Base-by-base conservation (phyloP, 306 rosid genomes). In the Herpetospermum pedunculosum region DNA sequence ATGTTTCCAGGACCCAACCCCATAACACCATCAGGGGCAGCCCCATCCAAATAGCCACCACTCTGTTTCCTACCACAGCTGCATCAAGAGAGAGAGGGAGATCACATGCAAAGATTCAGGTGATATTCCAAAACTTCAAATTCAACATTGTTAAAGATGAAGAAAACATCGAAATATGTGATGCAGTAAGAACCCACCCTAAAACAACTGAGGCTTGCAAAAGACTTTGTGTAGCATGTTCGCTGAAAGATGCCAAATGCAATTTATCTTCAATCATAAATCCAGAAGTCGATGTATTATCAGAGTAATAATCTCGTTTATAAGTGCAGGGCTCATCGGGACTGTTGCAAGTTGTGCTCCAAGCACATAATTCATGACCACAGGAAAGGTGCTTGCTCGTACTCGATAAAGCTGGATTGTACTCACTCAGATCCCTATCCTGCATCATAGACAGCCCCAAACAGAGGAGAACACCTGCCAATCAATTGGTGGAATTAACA, bases 341-440 rank as follows among this genome's bases (percentile, higher is more conserved):
- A 80, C 79, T 80, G 74, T 83, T 77, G 77, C 96, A 87, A 76
- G 70, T 70, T 12, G 88, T 75, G 71, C 89, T 83, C 69, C 46
- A 63, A 40, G 85, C 85, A 81, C 96, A 90, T 52, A 87, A 86
- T 78, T n/a, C 82, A 68, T 86, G 90, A 75, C 87, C 80, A 80
- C 96, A 90, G 74, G 88, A 64, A 26, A 90, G 55, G 74, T 70
- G 84, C 82, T 87, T 83, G 85, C 96, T 84, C 69, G 96, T 86
- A 40, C 65, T 81, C 19, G 96, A 90, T 34, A 64, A 79, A 77
- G 92, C 77, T 1, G 92, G 89, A 62, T 81, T 84, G 81, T 84
- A 90, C 79, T 84, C 90, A 75, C 83, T 87, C 71, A 90, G 80
- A 84, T 89, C 96, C 85, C 84, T 89, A 85, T 85, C 96, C 96